Conservation (phyloP, 129 eudicot genomes). For the Flaveria linearis region DNA sequence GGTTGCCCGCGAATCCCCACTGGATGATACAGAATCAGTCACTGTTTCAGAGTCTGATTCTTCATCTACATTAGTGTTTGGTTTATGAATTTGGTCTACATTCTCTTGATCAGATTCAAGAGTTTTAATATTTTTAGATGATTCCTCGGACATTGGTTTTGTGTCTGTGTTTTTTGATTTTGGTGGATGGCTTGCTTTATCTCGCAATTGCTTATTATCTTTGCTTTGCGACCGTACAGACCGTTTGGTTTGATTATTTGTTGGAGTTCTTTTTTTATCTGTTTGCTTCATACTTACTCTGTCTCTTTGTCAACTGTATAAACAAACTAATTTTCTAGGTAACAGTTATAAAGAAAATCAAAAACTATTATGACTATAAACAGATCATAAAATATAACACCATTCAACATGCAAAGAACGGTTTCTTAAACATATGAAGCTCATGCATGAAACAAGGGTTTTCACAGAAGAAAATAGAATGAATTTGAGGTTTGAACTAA, state of each 20-base stretch:
- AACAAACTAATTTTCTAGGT: background rate
- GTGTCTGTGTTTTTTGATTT: constrained; percentile 41
- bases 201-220: constrained; percentile 45
- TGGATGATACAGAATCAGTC: constrained; percentile 78
- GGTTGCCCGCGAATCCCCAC: constrained; percentile 60
- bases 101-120: constrained; percentile 17
- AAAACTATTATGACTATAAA: background rate
- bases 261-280: constrained; percentile 50
- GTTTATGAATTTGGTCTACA: constrained; percentile 35
- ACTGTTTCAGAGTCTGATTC: constrained; percentile 83
- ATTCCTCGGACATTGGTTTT: constrained; percentile 30
- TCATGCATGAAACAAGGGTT: background rate
- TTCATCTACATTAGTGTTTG: constrained; percentile 46
- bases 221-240: constrained; percentile 51
- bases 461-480: too few relatives aligned
- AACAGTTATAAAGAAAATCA: background rate
- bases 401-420: background rate
- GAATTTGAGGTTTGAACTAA: too few relatives aligned
- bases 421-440: background rate
- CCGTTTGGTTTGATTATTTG: constrained; percentile 45
- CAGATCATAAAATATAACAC: background rate
- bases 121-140: constrained; percentile 25
- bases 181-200: constrained; percentile 39
- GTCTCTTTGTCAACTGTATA: constrained; percentile 33
- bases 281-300: constrained; percentile 59